Base-by-base conservation (phyloP, 2,329 filamentous ascomycete species). In the Venturia asperata region DNA sequence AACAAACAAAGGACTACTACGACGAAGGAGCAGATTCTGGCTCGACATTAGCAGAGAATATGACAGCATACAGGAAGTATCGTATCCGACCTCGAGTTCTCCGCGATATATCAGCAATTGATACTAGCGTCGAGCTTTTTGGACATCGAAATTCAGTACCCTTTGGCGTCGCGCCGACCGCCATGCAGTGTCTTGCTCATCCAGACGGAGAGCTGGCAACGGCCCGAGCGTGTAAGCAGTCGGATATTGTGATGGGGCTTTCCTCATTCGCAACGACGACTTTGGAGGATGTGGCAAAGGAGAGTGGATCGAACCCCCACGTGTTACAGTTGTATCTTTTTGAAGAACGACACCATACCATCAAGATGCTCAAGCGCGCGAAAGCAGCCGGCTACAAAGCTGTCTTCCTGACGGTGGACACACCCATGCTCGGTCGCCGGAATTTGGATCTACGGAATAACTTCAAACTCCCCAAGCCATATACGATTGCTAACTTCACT, bases 301-400 rank as follows among this genome's bases (percentile, higher is more conserved):
- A 80, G 45, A 71, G 72, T 0, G 72, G 72, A 1, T 72, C 74
- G 0, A 80, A 77, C 63, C 77, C 81, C 0, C 80, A 82, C 67
- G 77, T 77, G n/a, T 81, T 85, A 71, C 83, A 86, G 70, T 73
- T 85, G 68, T 82, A 80, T 69, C 75, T 83, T 13, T 72, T 84
- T 63, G 79, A 80, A 68, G 79, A 85, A 70, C 75, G 80, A 5
- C 68, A 70, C 0, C 72, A 78, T 3, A 80, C 76, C 0, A 62
- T 76, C 24, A 74, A 78, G 58, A 69, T 82, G 47, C 66, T 82
- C 11, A 70, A 75, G 56, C 70, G 79, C 61, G 75, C 78, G 47
- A 75, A 82, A 73, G 74, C 72, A 64, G 76, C 79, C 0, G 81
- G 82, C 7, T 84, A 81, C 70, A 81, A 80, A 66, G 83, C 82